Conservation (phyloP, 1,139 yeast genomes). For the Barnettozyma hawaiiensis region DNA sequence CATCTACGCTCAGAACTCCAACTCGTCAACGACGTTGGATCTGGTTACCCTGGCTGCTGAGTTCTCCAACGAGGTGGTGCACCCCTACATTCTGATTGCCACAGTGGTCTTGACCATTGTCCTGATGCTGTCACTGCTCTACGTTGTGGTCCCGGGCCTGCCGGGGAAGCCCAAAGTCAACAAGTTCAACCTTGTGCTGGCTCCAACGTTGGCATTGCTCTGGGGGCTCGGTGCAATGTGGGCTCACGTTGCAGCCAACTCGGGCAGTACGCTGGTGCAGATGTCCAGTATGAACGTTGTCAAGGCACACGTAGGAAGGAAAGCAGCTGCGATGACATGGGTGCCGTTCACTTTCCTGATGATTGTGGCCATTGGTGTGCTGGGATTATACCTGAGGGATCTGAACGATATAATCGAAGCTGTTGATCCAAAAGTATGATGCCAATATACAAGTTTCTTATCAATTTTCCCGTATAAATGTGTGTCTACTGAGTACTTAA, state of each 20-base stretch:
- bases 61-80: conserved; percentile 42
- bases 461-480: too few relatives aligned
- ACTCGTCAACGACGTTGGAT: conserved; percentile 32
- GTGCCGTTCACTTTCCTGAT: conserved; percentile 45
- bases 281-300: conserved; percentile 50
- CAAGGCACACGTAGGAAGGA: conserved; percentile 39
- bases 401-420: conserved; percentile 26
- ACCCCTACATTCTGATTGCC: conserved; percentile 50
- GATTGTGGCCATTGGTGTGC: conserved; percentile 29
- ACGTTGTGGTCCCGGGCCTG: conserved; percentile 42
- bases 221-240: conserved; percentile 74
- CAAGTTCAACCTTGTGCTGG: conserved; percentile 33
- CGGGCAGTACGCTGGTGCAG: conserved; percentile 40
- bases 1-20: conserved; percentile 28
- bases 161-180: conserved; percentile 38
- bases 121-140: conserved; percentile 38
- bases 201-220: conserved; percentile 38
- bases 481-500: too few relatives aligned
- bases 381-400: conserved; percentile 29
- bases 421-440: conserved; percentile 25
- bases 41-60: conserved; percentile 37
- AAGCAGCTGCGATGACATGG: conserved; percentile 63
- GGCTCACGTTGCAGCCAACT: conserved; percentile 52
- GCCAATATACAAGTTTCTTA: too few relatives aligned
- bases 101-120: conserved; percentile 41